Base-by-base conservation (phyloP, 306 rosid genomes). In the cucumber (Cucumis sativus) region DNA sequence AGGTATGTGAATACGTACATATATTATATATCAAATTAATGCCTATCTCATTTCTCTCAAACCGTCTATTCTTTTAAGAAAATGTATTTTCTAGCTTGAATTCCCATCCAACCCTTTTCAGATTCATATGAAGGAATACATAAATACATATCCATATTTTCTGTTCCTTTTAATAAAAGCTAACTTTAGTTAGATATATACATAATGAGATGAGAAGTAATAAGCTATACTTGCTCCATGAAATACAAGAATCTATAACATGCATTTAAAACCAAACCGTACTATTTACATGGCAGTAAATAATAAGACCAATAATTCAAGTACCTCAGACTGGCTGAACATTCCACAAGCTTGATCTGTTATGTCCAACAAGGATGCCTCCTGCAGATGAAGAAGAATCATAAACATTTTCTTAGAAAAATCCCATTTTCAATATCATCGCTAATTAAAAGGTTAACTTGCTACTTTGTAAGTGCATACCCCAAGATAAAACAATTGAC, bases 301-400 rank as follows among this genome's bases (percentile, higher is more conserved):
- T 40, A 41, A 77, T 58, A 40, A 75, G 69, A 40, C 47, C 21
- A 18, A 49, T 71, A 49, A 71, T 30, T 28, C 28, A 71, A 71
- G 43, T 90, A 92, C 97, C 97, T 95, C 97, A 4, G 82, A 80
- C 51, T 89, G 91, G 82, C 57, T 90, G 78, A 95, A 95, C 68
- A 95, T 91, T 54, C 85, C 81, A 81, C 97, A 95, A 28, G 92
- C 96, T 89, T 89, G 93, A 85, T 90, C 82, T 14, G 92, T 92
- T 79, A 92, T 81, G 81, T 90, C 90, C 84, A 92, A 76, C 77
- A 95, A 87, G 74, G 98, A 88, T n/a, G 97, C 97, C 86, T 95
- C 97, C 98, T 95, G 89, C 79, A 77, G 80, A 79, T 52, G 60
- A 47, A 23, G 23, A 10, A 25, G 54, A 47, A 49, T 15, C 57